These are phyloP conservation scores for Mimosa bimucronata DNA, from an alignment of 306 rosid genomes.

Conservation along the genomic window DNA sequence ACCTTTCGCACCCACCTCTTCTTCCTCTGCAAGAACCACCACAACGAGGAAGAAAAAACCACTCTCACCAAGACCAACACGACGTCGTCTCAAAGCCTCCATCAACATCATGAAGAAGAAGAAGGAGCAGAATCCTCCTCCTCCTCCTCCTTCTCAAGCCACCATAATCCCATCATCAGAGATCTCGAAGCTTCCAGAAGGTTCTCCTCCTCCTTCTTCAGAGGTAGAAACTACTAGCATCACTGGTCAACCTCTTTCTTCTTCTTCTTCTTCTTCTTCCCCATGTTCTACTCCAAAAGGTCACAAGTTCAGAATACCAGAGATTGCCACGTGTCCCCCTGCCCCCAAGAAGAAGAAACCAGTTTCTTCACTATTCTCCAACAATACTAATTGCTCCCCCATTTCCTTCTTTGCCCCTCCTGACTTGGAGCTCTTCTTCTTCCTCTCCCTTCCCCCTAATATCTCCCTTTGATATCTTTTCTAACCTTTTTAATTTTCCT, in stretches of 20 bases:
- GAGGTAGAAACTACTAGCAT: slow-evolving; percentile 42
- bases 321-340: slow-evolving; percentile 78
- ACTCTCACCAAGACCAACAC: neutral
- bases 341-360: slow-evolving; percentile 92
- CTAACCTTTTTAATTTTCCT: neutral
- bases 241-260: slow-evolving; percentile 22
- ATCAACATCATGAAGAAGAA: slow-evolving; percentile 11
- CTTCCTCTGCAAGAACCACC: neutral
- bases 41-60: neutral
- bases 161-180: slow-evolving; percentile 13
- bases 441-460: slow-evolving; percentile 50
- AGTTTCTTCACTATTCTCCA: slow-evolving; percentile 50
- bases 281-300: slow-evolving; percentile 88
- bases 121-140: neutral
- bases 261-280: slow-evolving; percentile 28
- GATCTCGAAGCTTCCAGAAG: neutral
- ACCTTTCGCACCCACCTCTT: neutral
- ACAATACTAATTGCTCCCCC: slow-evolving; percentile 61
- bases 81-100: neutral
- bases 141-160: slow-evolving; percentile 15
- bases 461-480: neutral
- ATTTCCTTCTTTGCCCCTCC: slow-evolving; percentile 90
- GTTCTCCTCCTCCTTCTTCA: slow-evolving; percentile 14
- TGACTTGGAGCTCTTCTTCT: slow-evolving; percentile 88
- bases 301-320: slow-evolving; percentile 74